Conservation (phyloP, 106 monocot species). For the Iris macrosiphon region DNA sequence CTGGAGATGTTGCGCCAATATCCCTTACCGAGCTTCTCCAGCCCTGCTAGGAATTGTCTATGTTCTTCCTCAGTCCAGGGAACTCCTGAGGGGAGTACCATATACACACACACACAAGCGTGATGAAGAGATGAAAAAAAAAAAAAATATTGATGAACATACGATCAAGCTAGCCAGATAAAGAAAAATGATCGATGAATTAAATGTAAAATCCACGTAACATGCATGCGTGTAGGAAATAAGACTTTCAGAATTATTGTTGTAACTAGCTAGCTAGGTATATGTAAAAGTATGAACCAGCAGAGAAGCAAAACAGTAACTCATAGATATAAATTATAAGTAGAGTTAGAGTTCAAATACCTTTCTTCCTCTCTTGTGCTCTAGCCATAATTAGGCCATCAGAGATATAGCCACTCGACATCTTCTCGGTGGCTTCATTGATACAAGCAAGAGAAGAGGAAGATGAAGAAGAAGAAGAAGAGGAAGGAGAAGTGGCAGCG, state of each 20-base stretch:
- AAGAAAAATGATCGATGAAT: too few species aligned
- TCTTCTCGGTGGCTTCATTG: conserved; percentile 25
- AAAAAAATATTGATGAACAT: too few species aligned
- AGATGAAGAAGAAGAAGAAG: conserved; percentile 6
- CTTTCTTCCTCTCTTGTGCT: conserved; percentile 43
- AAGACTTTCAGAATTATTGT: too few species aligned
- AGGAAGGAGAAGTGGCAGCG: background rate
- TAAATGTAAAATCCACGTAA: too few species aligned
- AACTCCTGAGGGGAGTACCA: conserved; percentile 33
- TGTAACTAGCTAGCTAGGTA: too few species aligned
- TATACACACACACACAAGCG: too few species aligned
- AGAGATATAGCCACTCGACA: conserved; percentile 8
- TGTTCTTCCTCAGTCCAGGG: conserved; percentile 58
- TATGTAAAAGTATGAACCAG: too few species aligned
- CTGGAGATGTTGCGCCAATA: conserved; percentile 50
- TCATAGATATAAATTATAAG: too few species aligned
- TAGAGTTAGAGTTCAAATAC: background rate
- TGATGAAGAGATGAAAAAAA: too few species aligned
- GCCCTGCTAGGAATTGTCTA: conserved; percentile 31
- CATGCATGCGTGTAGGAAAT: too few species aligned
- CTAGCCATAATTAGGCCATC: conserved; percentile 33
- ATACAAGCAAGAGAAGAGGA: conserved; percentile 26
- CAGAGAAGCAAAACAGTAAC: too few species aligned
- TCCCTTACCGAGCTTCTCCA: conserved; percentile 50
- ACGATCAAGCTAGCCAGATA: too few species aligned